Conservation (phyloP, 2,329 filamentous ascomycete genomes). For the Neopestalotiopsis clavispora region DNA sequence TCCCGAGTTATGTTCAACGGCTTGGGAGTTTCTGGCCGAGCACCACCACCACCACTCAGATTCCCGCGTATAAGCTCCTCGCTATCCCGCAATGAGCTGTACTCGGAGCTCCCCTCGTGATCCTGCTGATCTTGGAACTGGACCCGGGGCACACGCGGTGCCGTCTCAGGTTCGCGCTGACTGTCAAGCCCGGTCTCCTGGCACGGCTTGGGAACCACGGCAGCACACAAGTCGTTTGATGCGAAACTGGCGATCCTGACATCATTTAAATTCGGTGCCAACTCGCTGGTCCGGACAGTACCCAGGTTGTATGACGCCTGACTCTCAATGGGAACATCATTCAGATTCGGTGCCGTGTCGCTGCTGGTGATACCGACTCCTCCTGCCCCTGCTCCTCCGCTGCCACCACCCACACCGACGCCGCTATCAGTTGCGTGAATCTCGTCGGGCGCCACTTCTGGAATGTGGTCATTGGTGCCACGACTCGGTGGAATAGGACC, state of each 20-base stretch:
- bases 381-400: too few relatives aligned
- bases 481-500: too few relatives aligned
- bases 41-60: not conserved
- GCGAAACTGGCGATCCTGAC: not conserved
- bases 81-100: not conserved
- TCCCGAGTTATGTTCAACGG: not conserved
- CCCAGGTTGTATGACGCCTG: not conserved
- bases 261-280: not conserved
- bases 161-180: not conserved
- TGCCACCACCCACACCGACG: too few relatives aligned
- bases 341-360: too few relatives aligned
- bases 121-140: not conserved
- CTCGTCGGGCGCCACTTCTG: too few relatives aligned
- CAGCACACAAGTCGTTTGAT: not conserved
- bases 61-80: not conserved
- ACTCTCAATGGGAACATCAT: not conserved
- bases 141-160: not conserved
- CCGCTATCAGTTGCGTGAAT: too few relatives aligned
- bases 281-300: not conserved
- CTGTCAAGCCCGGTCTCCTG: not conserved
- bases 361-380: too few relatives aligned
- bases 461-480: too few relatives aligned
- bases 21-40: not conserved
- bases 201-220: not conserved
- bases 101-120: not conserved